phyloP scores from a whole-genome alignment of 208 protist genomes.

The Acanthamoeba healyi region DNA sequence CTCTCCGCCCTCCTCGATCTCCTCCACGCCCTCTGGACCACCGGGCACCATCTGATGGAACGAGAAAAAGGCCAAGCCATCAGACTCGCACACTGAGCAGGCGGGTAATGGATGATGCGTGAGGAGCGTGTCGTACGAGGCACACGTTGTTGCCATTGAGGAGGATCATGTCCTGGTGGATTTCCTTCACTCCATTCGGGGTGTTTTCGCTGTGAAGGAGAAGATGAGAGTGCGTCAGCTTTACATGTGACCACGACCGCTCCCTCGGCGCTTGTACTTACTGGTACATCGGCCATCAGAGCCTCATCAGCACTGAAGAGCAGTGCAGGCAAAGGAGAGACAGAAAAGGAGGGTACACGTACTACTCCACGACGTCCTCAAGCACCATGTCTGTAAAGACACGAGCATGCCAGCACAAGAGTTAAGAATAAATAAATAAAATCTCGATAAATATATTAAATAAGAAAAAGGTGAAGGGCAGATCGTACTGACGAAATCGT shows the following conservation, averaged over 20 bases:
- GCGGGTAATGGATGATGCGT: no score
- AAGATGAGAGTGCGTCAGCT: not conserved
- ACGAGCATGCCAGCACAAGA: not conserved
- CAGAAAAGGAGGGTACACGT: not conserved
- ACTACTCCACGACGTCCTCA: conserved; percentile 79
- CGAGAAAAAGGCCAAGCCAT: not conserved
- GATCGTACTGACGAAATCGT: conserved; percentile 88
- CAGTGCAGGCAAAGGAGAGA: not conserved
- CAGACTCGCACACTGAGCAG: not conserved
- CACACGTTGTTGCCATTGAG: conserved; percentile 90
- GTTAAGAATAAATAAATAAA: not conserved
- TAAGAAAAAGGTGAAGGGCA: not conserved
- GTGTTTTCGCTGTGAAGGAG: conserved; percentile 85
- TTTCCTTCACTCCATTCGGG: conserved; percentile 85
- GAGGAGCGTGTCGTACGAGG: not conserved
- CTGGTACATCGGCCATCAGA: no score
- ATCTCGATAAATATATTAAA: not conserved
- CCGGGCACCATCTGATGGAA: conserved; percentile 57
- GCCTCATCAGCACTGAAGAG: no score
- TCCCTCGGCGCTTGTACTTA: no score
- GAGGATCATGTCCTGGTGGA: conserved; percentile 88
- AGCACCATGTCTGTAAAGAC: conserved; percentile 70
- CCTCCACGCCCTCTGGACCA: conserved; percentile 60
- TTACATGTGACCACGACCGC: not conserved
- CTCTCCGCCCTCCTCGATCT: conserved; percentile 52